phyloP scores from a whole-genome alignment of 2,329 filamentous ascomycete species.

The Catunica adiposa region DNA sequence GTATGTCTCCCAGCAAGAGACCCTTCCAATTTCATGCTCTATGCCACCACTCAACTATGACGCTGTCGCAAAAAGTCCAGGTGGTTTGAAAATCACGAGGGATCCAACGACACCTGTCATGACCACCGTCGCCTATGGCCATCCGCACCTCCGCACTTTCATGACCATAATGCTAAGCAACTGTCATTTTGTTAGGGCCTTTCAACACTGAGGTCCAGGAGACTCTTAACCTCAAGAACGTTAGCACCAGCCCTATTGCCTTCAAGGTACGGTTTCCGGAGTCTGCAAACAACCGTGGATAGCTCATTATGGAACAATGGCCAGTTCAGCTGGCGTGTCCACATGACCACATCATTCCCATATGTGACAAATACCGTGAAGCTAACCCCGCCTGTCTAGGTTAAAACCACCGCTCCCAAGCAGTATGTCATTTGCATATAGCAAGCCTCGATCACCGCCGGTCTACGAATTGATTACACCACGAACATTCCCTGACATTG shows the following conservation, averaged over 20 bases:
- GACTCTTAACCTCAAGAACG: slow-evolving; percentile 48
- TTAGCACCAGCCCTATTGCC: slow-evolving; percentile 43
- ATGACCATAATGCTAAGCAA: slow-evolving; percentile 1
- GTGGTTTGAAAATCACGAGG: neutral
- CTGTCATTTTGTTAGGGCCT: slow-evolving; percentile 33
- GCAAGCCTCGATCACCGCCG: neutral
- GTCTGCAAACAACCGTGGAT: neutral
- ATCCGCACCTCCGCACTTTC: slow-evolving; percentile 1
- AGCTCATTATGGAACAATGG: neutral
- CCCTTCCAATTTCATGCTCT: slow-evolving; percentile 4
- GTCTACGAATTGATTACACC: slow-evolving; percentile 16
- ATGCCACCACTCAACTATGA: neutral
- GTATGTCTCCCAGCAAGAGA: slow-evolving; percentile 39
- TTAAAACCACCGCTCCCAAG: slow-evolving; percentile 97
- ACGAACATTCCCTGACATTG: neutral
- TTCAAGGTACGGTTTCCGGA: slow-evolving; percentile 42
- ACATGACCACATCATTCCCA: neutral
- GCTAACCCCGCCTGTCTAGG: slow-evolving; percentile 34
- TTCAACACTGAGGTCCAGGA: slow-evolving; percentile 51
- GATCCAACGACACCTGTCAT: slow-evolving; percentile 9
- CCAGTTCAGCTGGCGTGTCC: neutral
- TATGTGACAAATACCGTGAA: slow-evolving; percentile 16
- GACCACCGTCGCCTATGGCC: slow-evolving; percentile 9
- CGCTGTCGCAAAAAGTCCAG: slow-evolving; percentile 4
- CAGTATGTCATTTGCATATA: slow-evolving; percentile 47